Percentiles rank a stretch among this genome's conserved stretches.
phyloP scores from a whole-genome alignment of 352 stramenopile species.

The Ophiocytium majus region DNA sequence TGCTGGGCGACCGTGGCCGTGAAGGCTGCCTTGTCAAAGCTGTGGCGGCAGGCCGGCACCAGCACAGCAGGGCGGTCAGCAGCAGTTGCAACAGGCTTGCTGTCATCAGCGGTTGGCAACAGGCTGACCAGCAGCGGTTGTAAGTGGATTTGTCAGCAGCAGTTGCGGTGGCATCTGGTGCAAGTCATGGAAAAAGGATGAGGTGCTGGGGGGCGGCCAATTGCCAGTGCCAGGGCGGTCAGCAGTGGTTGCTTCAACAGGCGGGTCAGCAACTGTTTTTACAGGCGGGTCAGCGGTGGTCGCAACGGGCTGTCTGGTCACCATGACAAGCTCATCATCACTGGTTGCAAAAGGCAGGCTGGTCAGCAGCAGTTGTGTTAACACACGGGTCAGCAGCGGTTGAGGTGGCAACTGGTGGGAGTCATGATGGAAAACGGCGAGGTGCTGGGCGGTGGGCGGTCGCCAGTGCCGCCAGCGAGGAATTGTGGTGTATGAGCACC shows the following conservation, averaged over 20 bases:
- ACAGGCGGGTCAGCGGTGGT: neutral
- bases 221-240: neutral
- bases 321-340: too few relatives aligned
- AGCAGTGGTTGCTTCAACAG: neutral
- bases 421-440: neutral
- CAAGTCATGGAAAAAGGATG: neutral
- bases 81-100: neutral
- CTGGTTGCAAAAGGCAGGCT: neutral
- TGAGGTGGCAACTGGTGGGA: neutral
- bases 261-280: neutral
- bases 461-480: neutral
- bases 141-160: neutral
- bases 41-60: neutral
- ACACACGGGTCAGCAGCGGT: neutral
- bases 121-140: neutral
- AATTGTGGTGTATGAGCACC: neutral
- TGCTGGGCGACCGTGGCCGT: neutral
- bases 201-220: too few relatives aligned
- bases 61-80: neutral
- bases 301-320: too few relatives aligned
- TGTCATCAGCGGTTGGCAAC: neutral
- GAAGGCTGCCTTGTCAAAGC: conserved; percentile 5
- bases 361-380: neutral
- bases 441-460: neutral
- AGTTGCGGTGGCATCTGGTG: neutral